Conservation (phyloP, 2,329 filamentous ascomycete species). For the Aspergillus costaricaensis region DNA sequence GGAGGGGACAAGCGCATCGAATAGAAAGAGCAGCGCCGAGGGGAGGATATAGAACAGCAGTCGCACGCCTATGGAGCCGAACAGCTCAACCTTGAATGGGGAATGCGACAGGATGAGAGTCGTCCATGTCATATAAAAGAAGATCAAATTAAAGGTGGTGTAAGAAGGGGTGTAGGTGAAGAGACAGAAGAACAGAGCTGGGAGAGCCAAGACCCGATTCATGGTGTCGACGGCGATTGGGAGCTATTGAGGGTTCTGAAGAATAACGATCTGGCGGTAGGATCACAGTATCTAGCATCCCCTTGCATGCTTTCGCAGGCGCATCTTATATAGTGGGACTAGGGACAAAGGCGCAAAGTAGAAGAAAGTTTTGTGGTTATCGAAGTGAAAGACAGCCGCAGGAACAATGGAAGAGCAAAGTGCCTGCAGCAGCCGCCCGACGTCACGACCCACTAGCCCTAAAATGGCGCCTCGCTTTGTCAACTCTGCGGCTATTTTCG, state of each 20-base stretch:
- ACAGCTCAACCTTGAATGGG: constrained; percentile 72
- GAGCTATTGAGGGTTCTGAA: not conserved
- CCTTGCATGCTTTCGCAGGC: not conserved
- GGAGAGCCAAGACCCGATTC: constrained; percentile 48
- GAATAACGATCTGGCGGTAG: too few relatives aligned
- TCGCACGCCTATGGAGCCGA: constrained; percentile 69
- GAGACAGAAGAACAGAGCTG: constrained; percentile 32
- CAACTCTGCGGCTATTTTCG: not conserved
- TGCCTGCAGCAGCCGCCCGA: not conserved
- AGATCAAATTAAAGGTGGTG: constrained; percentile 80
- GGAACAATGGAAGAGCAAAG: not conserved
- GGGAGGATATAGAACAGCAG: constrained; percentile 72
- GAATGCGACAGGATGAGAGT: constrained; percentile 78
- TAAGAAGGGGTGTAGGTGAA: constrained; percentile 59
- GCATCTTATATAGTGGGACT: not conserved
- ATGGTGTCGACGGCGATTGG: constrained; percentile 16
- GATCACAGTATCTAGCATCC: not conserved
- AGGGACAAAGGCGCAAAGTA: not conserved
- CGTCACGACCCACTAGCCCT: constrained; percentile 4
- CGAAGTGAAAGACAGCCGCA: not conserved
- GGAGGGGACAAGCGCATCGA: constrained; percentile 71
- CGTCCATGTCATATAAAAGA: constrained; percentile 90
- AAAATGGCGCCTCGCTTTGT: not conserved
- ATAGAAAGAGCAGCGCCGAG: constrained; percentile 68
- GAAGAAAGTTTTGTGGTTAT: not conserved